phyloP scores from a whole-genome alignment of 441 rosid genomes.

The Gossypium davidsonii region DNA sequence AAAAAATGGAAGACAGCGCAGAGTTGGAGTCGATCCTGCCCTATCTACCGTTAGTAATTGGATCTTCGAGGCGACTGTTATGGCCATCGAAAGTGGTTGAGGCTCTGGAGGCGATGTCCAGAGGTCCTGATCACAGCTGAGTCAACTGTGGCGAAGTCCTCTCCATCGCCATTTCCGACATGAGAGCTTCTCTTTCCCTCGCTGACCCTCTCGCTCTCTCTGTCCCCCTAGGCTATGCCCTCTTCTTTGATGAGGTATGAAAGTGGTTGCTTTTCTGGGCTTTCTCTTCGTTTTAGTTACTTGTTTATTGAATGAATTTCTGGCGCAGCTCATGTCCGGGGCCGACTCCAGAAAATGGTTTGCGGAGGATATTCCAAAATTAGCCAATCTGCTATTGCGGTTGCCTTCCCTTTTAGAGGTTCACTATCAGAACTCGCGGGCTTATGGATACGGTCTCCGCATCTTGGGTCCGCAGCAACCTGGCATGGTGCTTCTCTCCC shows the following conservation, averaged over 20 bases:
- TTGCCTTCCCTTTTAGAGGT: conserved; percentile 56
- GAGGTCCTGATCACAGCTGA: conserved; percentile 51
- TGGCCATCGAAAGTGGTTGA: no score
- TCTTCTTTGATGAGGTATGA: no score
- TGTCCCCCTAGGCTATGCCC: no score
- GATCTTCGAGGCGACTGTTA: no score
- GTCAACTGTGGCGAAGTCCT: conserved; percentile 14
- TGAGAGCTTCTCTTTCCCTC: no score
- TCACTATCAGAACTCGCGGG: conserved; percentile 53
- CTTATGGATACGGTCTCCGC: conserved; percentile 44
- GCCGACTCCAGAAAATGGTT: conserved; percentile 61
- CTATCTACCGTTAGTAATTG: no score
- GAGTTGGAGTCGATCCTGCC: no score
- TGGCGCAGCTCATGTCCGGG: conserved; percentile 45
- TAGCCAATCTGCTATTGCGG: conserved; percentile 55
- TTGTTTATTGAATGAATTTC: not conserved
- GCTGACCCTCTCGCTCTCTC: no score
- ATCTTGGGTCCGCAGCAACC: conserved; percentile 55
- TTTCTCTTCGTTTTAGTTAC: not conserved
- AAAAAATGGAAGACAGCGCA: no score
- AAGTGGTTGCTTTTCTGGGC: no score
- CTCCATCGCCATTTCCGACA: no score
- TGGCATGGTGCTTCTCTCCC: conserved; percentile 71
- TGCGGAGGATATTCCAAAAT: conserved; percentile 48
- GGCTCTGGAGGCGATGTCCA: no score